Evolutionary conservation across 75 land plant genomes (phyloP).

Genomic region (Larix kaempferi): DNA sequence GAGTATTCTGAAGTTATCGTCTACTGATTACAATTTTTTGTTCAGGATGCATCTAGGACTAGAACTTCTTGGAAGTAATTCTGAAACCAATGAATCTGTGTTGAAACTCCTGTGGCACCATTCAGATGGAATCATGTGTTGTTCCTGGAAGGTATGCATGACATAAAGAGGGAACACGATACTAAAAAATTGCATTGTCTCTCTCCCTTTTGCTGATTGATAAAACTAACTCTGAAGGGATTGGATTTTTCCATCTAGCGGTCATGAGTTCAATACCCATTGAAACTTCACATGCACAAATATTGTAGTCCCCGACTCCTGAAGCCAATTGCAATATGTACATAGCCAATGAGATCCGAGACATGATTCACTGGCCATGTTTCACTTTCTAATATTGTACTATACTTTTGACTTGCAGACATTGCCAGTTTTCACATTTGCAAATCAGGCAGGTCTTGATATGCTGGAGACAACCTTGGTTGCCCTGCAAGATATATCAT

Average conservation of each 20-base stretch:
- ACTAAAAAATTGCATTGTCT: not conserved
- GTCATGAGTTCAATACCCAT: not conserved
- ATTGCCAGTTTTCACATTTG: conserved; percentile 74
- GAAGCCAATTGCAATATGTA: conserved; percentile 16
- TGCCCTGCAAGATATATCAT: conserved; percentile 66
- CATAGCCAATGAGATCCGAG: not conserved
- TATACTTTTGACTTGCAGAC: conserved; percentile 46
- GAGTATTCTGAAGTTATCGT: not conserved
- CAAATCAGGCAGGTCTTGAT: conserved; percentile 90
- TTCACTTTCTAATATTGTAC: not conserved
- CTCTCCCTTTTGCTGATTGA: not conserved
- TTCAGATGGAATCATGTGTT: conserved; percentile 82
- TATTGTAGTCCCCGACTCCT: not conserved
- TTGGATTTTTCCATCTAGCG: not conserved
- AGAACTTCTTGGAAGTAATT: conserved; percentile 43
- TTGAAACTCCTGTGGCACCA: conserved; percentile 78
- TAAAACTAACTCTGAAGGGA: not conserved
- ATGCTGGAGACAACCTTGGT: conserved; percentile 89
- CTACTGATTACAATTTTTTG: conserved; percentile 1
- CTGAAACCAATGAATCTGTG: conserved; percentile 46
- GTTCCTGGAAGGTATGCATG: conserved; percentile 68
- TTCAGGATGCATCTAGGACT: conserved; percentile 63
- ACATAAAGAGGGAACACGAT: not conserved
- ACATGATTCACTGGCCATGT: not conserved
- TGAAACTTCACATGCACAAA: not conserved